Evolutionary conservation across 805 yeast species (phyloP).

Genomic region (Pichia gijzeniarum): DNA sequence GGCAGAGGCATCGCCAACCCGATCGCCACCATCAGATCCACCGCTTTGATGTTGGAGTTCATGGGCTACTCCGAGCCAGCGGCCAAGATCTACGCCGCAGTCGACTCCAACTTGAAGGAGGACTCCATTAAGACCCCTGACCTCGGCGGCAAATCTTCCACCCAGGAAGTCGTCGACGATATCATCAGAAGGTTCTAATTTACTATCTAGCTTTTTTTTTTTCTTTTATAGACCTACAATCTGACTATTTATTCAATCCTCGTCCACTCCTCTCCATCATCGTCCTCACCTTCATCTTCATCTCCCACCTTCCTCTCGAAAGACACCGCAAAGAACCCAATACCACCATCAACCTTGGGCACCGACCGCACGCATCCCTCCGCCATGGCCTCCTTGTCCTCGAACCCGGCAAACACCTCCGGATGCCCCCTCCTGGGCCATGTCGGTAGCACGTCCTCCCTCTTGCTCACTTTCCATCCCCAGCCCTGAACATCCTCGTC

Average conservation of each 20-base stretch:
- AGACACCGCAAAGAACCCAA: conserved; percentile 95
- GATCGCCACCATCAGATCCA: conserved; percentile 94
- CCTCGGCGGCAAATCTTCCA: conserved; percentile 83
- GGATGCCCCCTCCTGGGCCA: conserved; percentile 86
- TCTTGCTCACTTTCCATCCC: conserved; percentile 70
- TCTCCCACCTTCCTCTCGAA: conserved; percentile 46
- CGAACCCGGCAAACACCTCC: conserved; percentile 55
- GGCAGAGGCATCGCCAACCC: conserved; percentile 95
- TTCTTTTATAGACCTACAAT: too few relatives aligned
- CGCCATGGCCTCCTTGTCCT: conserved; percentile 51
- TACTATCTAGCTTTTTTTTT: not conserved
- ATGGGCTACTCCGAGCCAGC: conserved; percentile 89
- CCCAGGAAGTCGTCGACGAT: conserved; percentile 83
- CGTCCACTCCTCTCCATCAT: conserved; percentile 32
- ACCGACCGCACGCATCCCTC: conserved; percentile 82
- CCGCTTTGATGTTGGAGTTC: conserved; percentile 96
- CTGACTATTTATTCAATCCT: conserved; percentile 25
- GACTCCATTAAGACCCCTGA: conserved; percentile 84
- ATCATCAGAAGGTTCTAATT: conserved; percentile 49
- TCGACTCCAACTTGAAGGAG: conserved; percentile 84
- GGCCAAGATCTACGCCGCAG: conserved; percentile 87
- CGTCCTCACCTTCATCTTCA: conserved; percentile 9
- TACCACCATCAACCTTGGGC: conserved; percentile 94
- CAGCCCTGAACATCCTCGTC: conserved; percentile 55
- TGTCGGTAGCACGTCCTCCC: conserved; percentile 60